A percentile compares a stretch with the other conserved stretches of the same genome.
Conservation (phyloP, 169 alveolate genomes). For the Ichthyophthirius multifiliis region DNA sequence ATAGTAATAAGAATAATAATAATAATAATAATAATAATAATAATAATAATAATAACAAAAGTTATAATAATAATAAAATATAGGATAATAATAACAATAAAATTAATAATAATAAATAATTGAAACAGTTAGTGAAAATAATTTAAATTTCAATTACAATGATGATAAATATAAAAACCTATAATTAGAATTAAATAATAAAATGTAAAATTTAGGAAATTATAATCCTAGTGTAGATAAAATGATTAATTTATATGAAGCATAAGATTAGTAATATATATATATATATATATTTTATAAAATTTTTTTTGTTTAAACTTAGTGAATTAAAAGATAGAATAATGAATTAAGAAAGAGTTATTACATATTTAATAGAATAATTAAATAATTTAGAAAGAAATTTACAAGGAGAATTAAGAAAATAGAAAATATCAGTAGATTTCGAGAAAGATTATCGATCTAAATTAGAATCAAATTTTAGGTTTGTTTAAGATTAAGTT, state of each 20-base stretch:
- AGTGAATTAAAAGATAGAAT: conserved; percentile 1
- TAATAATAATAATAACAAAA: not conserved
- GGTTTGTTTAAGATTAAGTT: not conserved
- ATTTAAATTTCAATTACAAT: not conserved
- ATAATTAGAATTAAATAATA: not conserved
- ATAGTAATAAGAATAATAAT: not conserved
- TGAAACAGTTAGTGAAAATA: not conserved
- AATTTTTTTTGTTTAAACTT: not conserved
- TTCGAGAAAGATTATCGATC: conserved; percentile 5
- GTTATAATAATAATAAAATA: not conserved
- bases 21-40: not conserved
- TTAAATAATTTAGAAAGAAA: not conserved
- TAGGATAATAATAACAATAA: not conserved
- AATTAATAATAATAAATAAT: not conserved
- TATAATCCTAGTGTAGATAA: not conserved
- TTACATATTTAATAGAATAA: not conserved
- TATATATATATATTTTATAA: not conserved
- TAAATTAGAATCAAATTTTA: conserved; percentile 4
- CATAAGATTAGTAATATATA: not conserved
- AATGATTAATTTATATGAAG: not conserved
- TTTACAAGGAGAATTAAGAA: not conserved
- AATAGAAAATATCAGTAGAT: not conserved
- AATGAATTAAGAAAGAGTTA: not conserved
- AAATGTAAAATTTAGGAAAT: not conserved
- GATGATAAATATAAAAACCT: not conserved